Evolutionary conservation across 148 eudicot species (phyloP), one percentile per base, ranked within the genome.

Genomic region (Rhododendron ferrugineum): DNA sequence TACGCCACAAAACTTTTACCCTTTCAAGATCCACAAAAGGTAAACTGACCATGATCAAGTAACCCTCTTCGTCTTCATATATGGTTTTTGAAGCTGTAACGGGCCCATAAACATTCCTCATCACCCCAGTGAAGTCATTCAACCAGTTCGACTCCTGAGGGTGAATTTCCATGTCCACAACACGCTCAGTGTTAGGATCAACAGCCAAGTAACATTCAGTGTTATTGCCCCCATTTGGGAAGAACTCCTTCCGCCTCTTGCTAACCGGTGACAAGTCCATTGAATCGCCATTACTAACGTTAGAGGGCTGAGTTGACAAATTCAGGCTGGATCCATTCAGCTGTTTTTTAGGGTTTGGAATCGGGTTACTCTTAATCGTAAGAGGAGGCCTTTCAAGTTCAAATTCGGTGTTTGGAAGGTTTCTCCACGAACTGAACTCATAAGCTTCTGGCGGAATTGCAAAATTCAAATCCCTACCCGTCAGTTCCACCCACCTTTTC

Each of bases 1-100:
- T 92, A 46, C 92, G 90, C 94, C 94, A 92, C 5, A 90, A 90
- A 54, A 92, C 94, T 86, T 89, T 92, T 78, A 92, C 92, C 88
- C 85, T 90, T 40, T 88, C 88, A 37, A 84, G 92, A 88, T 90
- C 92, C 23, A 92, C 91, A 82, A 90, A 90, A 7, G 94, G 94
- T 87, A 92, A 84, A 85, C 94, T 90, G 49, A 92, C 75, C 46
- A 92, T 40, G 50, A 92, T 87, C 72, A 92, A 78, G 74, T 90
- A 92, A 79, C 91, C 89, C 70, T 79, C 82, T 83, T 92, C 89
- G 52, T 92, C 94, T 86, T 92, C 94, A 30, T 92, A 92, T 9
- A 89, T 89, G 32, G 92, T 81, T 85, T 92, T 90, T 16, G 92
- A 90, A 86, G 90, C 93, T 46, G 93, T 90, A 32, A 92, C 93